phyloP scores from a whole-genome alignment of 371 early-diverging fungal genomes.

The Choanephora cucurbitarum region DNA sequence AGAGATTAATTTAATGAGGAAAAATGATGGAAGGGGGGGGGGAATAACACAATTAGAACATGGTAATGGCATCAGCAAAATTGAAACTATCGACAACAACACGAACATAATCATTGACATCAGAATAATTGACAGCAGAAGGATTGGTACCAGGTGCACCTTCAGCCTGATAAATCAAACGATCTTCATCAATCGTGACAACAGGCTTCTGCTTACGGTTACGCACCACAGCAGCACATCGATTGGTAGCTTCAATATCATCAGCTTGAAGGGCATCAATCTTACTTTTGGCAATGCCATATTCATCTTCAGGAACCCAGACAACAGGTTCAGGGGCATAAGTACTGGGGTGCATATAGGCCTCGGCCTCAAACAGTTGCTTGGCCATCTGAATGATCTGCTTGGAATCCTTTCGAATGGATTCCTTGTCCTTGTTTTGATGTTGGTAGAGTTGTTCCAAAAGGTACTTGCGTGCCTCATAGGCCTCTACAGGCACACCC shows the following conservation, averaged over 20 bases:
- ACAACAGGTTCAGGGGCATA: slow-evolving; percentile 22
- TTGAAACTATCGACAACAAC: slow-evolving; percentile 27
- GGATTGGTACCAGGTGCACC: slow-evolving; percentile 24
- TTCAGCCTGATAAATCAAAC: slow-evolving; percentile 14
- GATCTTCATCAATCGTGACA: slow-evolving; percentile 31
- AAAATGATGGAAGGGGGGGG: too few relatives aligned
- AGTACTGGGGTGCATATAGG: slow-evolving; percentile 36
- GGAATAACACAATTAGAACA: slow-evolving; percentile 4
- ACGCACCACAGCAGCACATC: slow-evolving; percentile 21
- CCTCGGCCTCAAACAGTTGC: slow-evolving; percentile 19
- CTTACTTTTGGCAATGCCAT: slow-evolving; percentile 27
- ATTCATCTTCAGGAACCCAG: slow-evolving; percentile 40
- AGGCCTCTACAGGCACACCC: slow-evolving; percentile 11
- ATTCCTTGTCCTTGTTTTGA: not conserved
- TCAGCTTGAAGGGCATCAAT: slow-evolving; percentile 15
- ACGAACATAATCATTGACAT: slow-evolving; percentile 28
- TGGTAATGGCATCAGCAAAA: slow-evolving; percentile 21
- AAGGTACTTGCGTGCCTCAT: slow-evolving; percentile 12
- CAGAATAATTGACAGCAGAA: slow-evolving; percentile 9
- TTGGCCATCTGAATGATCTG: slow-evolving; percentile 13
- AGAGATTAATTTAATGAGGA: too few relatives aligned
- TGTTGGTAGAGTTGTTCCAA: slow-evolving; percentile 9
- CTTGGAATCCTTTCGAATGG: slow-evolving; percentile 1
- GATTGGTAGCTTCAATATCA: slow-evolving; percentile 20
- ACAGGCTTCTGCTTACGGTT: slow-evolving; percentile 28